Evolutionary conservation across 768 basidiomycete genomes (phyloP), one percentile per base, ranked within the genome.

Genomic region (Floccularia luteovirens): DNA sequence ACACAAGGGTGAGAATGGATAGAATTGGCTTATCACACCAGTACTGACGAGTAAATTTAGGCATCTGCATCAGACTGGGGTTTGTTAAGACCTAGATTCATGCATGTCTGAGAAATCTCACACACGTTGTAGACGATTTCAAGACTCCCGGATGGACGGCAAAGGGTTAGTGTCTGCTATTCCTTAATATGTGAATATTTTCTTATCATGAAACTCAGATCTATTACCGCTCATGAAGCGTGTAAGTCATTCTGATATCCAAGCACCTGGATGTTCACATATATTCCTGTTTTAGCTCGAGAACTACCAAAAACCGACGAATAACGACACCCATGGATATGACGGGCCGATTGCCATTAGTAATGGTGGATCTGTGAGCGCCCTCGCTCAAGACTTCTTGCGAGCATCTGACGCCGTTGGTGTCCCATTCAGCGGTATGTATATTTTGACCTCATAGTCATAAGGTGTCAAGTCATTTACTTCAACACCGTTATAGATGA

Each of bases 311-410:
- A 82, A 82, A 60, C 79, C 82, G 1, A 58, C 55, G 19, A 80
- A 80, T 62, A 82, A 76, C 55, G 62, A 77, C 43, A 75, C 71
- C 2, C 80, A 83, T 55, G 82, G 81, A 30, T 82, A 82, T 46
- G 72, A 78, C 42, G 82, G 82, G 3, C 81, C 82, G n/a, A 79
- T 85, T 41, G 78, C 79, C 11, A 82, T 83, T 54, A 75, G 73
- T 47, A 81, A 82, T 45, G 81, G 82, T 48, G 79, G 81, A 39
- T 69, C 74, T 16, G 69, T 81, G 46, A 77, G 69, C 5, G 66
- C 70, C 3, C 66, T 82, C 32, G 81, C 79, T 13, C 79, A 83
- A 33, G 82, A 83, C 56, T 84, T 82, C 69, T 52, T 83, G 41
- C 65, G 80, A 32, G 80, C 79, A 5, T 58, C 74, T 16, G 76